Evolutionary conservation across 2,329 filamentous ascomycete species (phyloP), one percentile per base, ranked within the genome.

Genomic region (Apiospora rasikravindrae): DNA sequence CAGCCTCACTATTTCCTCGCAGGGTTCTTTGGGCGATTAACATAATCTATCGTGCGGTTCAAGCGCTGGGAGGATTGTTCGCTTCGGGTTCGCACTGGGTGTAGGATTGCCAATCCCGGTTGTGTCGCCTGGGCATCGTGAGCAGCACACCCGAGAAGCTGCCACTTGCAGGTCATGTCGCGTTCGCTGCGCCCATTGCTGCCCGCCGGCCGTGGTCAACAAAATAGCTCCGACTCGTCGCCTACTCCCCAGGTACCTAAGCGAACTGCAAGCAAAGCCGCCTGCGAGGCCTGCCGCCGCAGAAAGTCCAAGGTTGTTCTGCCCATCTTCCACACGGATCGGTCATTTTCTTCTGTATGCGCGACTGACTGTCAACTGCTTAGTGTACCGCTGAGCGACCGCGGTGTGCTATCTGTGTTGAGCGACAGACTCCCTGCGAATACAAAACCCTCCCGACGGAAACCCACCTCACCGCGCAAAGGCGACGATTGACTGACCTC

Each of bases 301-400:
- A 40, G 70, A 37, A 73, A 73, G 47, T 71, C 72, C 29, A 73
- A 71, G 72, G 72, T 73, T 47, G 10, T 69, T 69, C 29, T 26
- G 22, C 33, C 33, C 33, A 64, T 64, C 7, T n/a, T 24, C 37
- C 67, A 19, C 67, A 19, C 10, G 53, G 24, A 24, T 53, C 24
- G 47, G 29, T 64, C 29, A 29, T 24, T 24, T n/a, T 37, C 33
- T n/a, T n/a, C 11, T 29, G 5, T 51, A 29, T 51, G 10, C 33
- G 42, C 67, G 51, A 40, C 61, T 45, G 67, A 68, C 72, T 74
- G 75, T 47, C n/a, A n/a, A 33, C 44, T 24, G 16, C 29, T 10
- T 49, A 78, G 77, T 78, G 77, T 70, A 73, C 71, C 37, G 76
- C 75, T 22, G 77, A 77, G 42, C 76, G 77, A 33, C 77, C 77